phyloP scores from a whole-genome alignment of 2,329 filamentous ascomycete species.

The Chaetomium globosum region DNA sequence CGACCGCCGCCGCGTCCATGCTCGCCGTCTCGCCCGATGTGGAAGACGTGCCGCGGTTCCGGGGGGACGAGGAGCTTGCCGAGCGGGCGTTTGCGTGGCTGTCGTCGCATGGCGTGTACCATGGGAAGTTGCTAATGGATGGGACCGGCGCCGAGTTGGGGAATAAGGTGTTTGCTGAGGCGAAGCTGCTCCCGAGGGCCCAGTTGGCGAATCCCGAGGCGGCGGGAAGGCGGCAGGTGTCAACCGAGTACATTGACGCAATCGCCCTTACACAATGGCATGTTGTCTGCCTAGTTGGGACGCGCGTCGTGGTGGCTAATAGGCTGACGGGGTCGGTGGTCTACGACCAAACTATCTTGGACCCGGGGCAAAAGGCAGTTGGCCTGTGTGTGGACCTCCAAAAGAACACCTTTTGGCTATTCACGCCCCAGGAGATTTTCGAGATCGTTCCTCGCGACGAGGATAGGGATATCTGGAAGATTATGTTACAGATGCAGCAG shows the following conservation, averaged over 20 bases:
- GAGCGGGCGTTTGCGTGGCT: conserved; percentile 90
- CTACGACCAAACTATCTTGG: conserved; percentile 84
- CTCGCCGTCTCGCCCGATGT: conserved; percentile 78
- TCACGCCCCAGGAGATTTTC: conserved; percentile 87
- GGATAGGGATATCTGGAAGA: conserved; percentile 90
- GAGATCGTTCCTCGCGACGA: conserved; percentile 91
- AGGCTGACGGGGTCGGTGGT: conserved; percentile 82
- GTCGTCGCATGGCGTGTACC: conserved; percentile 80
- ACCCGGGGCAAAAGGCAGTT: conserved; percentile 76
- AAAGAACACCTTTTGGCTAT: conserved; percentile 97
- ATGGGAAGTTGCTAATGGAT: conserved; percentile 73
- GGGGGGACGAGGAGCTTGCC: conserved; percentile 55
- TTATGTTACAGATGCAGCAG: conserved; percentile 82
- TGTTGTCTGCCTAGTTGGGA: conserved; percentile 79
- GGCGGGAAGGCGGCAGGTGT: conserved; percentile 63
- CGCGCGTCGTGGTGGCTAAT: conserved; percentile 81
- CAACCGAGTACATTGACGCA: conserved; percentile 73
- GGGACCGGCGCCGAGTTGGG: conserved; percentile 67
- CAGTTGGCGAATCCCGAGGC: conserved; percentile 71
- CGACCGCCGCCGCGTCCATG: conserved; percentile 62
- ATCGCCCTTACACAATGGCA: conserved; percentile 94
- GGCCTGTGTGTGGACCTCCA: conserved; percentile 86
- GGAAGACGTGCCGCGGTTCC: conserved; percentile 53
- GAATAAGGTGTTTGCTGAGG: conserved; percentile 73
- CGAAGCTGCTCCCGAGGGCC: conserved; percentile 74